Conservation (phyloP, 2,329 filamentous ascomycete species). For the Dactylellina sp. region DNA sequence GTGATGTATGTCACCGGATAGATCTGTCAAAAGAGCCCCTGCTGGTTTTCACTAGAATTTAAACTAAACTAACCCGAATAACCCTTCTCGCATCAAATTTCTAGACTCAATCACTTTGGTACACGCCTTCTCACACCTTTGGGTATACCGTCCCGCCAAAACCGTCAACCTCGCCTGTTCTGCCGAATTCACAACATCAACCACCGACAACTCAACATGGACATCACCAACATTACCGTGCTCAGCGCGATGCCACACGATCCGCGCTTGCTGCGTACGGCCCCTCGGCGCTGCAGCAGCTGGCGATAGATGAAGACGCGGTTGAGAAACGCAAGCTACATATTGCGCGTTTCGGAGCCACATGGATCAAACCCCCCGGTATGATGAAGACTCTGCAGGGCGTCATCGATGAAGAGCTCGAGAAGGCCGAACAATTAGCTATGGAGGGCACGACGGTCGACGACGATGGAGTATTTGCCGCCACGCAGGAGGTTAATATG, state of each 20-base stretch:
- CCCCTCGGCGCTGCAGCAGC: conserved; percentile 61
- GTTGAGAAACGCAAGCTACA: conserved; percentile 81
- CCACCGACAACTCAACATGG: conserved; percentile 52
- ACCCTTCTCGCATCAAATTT: conserved; percentile 30
- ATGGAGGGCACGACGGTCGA: conserved; percentile 75
- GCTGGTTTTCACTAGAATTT: conserved; percentile 5
- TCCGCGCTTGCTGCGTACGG: conserved; percentile 61
- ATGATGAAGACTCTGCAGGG: conserved; percentile 90
- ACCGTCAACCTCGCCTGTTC: conserved; percentile 59
- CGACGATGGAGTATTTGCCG: conserved; percentile 61
- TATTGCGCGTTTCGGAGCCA: conserved; percentile 85
- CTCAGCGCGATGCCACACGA: conserved; percentile 56
- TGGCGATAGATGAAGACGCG: conserved; percentile 77
- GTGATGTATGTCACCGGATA: conserved; percentile 74
- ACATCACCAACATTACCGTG: conserved; percentile 57
- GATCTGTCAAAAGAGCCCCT: too few relatives aligned
- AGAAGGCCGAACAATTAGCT: conserved; percentile 85
- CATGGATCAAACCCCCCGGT: conserved; percentile 91
- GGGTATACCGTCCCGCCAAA: conserved; percentile 62
- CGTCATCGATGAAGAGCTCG: conserved; percentile 86
- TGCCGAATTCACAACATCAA: conserved; percentile 61
- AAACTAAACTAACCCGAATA: conserved; percentile 25
- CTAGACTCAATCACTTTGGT: conserved; percentile 82
- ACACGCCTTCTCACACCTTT: conserved; percentile 72
- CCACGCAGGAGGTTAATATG: conserved; percentile 62